Base-by-base conservation (phyloP, 345 rosid genomes). In the Litchi chinensis region DNA sequence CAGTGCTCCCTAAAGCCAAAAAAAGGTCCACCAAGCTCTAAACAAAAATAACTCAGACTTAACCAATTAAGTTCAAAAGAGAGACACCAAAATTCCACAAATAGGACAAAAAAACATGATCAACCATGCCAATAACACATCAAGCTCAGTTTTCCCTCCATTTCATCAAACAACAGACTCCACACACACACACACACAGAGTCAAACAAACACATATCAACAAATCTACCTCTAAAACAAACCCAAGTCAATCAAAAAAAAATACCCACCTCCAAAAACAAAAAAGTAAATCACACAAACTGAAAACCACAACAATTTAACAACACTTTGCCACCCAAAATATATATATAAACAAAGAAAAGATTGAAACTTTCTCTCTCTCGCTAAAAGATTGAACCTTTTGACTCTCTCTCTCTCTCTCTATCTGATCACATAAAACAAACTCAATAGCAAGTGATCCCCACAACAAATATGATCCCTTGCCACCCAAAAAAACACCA, bases 401-500 rank as follows among this genome's bases (percentile, higher is more conserved):
- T 44, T 6, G 50, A 44, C 50, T 44, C 50, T 10, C 50, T 6
- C 50, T 10, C 50, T 6, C 50, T 44, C 7, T 44, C 1, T 26
- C 28, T 26, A 26, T 26, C 28, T 26, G 28, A 44, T 44, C 8
- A 44, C 7, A 44, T n/a, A 12, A 46, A n/a, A 68, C 7, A 43
- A 8, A 44, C 39, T 73, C 62, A 64, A 11, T 18, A 54, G 24
- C 16, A 46, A 75, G 21, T 24, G 77, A 75, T 75, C 71, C 44
- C 32, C 8, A 75, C 6, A 28, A 32, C 41, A 10, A 26, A 16
- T 4, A 44, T 64, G 40, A 43, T 8, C 2, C 56, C 56, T 50
- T 50, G 56, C 65, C 65, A 60, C 28, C 65, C 4, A 60, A 60
- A 60, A 21, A 59, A 60, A 52, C 57, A 60, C 5, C 5, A 26